Evolutionary conservation across 768 basidiomycete genomes (phyloP).

Genomic region (Xanthoconium stramineum): DNA sequence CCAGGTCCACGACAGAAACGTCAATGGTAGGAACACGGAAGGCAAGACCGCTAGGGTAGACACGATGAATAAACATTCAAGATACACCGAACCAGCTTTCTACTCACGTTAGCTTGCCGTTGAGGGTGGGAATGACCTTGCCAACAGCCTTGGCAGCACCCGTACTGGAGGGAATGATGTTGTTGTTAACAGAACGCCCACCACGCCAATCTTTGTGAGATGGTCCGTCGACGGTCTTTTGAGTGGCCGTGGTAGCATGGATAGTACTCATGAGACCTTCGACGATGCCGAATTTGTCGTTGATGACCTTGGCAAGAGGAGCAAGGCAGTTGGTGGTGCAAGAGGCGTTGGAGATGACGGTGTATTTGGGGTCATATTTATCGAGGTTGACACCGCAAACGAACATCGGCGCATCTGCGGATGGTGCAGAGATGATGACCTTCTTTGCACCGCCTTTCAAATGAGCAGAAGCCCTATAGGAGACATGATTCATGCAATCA

Average conservation of each 20-base stretch:
- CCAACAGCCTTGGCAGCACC: conserved; percentile 99
- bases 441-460: conserved; percentile 99
- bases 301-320: conserved; percentile 96
- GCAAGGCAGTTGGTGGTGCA: conserved; percentile 99
- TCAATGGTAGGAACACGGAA: conserved; percentile 98
- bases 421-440: conserved; percentile 98
- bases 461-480: conserved; percentile 77
- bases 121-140: conserved; percentile 93
- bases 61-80: conserved; percentile 2
- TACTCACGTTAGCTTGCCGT: conserved; percentile 94
- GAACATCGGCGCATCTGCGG: conserved; percentile 95
- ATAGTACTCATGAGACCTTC: conserved; percentile 99
- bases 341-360: conserved; percentile 96
- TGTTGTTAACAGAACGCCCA: conserved; percentile 92
- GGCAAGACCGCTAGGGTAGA: conserved; percentile 64
- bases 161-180: conserved; percentile 99
- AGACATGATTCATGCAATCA: conserved; percentile 4
- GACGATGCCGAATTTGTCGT: conserved; percentile 95
- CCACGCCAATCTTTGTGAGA: conserved; percentile 97
- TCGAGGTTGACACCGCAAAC: conserved; percentile 96
- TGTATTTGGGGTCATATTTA: conserved; percentile 81
- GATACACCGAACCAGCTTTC: neutral
- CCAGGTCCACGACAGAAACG: conserved; percentile 97
- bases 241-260: conserved; percentile 94
- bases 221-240: conserved; percentile 93